Percentiles rank a stretch among this genome's conserved stretches.
Conservation (phyloP, 2,329 filamentous ascomycete genomes). For the Fusarium sp. region DNA sequence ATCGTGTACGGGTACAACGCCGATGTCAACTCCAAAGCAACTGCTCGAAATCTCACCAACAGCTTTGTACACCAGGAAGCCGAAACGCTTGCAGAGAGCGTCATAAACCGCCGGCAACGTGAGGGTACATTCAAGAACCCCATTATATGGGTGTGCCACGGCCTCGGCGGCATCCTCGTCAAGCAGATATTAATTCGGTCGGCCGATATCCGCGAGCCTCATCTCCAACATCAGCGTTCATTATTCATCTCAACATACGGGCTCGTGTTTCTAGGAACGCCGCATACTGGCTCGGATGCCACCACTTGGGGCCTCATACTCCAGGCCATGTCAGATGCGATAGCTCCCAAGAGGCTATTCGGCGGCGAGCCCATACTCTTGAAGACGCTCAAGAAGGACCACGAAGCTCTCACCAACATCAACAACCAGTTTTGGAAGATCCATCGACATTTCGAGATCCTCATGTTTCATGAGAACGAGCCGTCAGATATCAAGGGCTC, state of each 20-base stretch:
- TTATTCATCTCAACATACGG: conserved; percentile 79
- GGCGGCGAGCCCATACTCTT: conserved; percentile 73
- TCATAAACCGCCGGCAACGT: conserved; percentile 69
- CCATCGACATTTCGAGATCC: conserved; percentile 73
- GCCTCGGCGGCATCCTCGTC: conserved; percentile 74
- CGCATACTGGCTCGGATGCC: conserved; percentile 73
- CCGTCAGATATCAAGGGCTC: conserved; percentile 73
- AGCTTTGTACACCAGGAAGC: conserved; percentile 75
- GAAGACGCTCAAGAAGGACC: conserved; percentile 74
- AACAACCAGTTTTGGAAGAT: conserved; percentile 76
- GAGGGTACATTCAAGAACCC: conserved; percentile 66
- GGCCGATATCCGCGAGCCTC: conserved; percentile 64
- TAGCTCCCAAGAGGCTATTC: conserved; percentile 71
- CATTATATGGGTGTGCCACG: conserved; percentile 79
- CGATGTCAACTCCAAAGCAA: conserved; percentile 61
- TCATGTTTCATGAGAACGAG: conserved; percentile 78
- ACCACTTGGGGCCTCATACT: conserved; percentile 73
- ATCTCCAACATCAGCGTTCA: conserved; percentile 70
- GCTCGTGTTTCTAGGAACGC: conserved; percentile 78
- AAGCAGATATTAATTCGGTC: conserved; percentile 75
- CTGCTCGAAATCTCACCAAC: conserved; percentile 65
- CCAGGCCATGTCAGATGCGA: conserved; percentile 70
- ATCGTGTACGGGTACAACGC: conserved; percentile 79
- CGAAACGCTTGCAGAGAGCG: conserved; percentile 68
- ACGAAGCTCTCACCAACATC: conserved; percentile 76